Evolutionary conservation across 257 asterid species (phyloP).

Genomic region (Petunia axillaris): DNA sequence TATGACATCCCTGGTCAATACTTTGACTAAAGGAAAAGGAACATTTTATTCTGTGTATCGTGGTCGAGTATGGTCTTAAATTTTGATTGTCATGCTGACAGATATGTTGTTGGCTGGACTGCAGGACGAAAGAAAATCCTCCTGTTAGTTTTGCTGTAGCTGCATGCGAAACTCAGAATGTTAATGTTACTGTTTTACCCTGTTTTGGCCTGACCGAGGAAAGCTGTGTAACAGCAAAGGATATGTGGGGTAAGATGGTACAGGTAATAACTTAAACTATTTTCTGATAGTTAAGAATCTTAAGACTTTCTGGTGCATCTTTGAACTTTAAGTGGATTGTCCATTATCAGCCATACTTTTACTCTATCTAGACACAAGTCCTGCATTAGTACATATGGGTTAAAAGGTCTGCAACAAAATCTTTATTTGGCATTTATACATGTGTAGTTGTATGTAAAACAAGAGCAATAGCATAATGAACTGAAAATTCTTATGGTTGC

Average conservation of each 20-base stretch:
- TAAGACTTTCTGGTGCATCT: neutral
- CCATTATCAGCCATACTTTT: neutral
- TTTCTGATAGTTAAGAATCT: neutral
- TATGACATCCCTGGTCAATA: neutral
- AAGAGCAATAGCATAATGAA: no score
- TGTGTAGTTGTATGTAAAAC: neutral
- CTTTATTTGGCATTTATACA: neutral
- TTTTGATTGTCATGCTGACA: conserved; percentile 2
- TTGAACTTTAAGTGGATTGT: neutral
- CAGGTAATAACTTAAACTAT: conserved; percentile 53
- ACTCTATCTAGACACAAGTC: conserved; percentile 7
- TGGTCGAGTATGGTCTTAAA: neutral
- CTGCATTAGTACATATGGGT: conserved; percentile 6
- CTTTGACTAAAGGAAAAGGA: neutral
- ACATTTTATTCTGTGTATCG: neutral
- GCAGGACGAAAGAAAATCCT: conserved; percentile 90
- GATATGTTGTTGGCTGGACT: conserved; percentile 29
- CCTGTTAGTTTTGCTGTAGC: conserved; percentile 95
- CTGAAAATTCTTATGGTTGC: neutral
- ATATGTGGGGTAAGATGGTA: conserved; percentile 92
- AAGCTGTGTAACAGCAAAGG: conserved; percentile 84
- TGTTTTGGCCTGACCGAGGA: conserved; percentile 88
- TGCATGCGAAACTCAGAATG: conserved; percentile 97
- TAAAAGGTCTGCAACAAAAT: neutral
- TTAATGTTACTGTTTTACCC: conserved; percentile 88